Evolutionary conservation across 2,329 filamentous ascomycete species (phyloP), one percentile per base, ranked within the genome.

Genomic region (Monosporascus sp.): DNA sequence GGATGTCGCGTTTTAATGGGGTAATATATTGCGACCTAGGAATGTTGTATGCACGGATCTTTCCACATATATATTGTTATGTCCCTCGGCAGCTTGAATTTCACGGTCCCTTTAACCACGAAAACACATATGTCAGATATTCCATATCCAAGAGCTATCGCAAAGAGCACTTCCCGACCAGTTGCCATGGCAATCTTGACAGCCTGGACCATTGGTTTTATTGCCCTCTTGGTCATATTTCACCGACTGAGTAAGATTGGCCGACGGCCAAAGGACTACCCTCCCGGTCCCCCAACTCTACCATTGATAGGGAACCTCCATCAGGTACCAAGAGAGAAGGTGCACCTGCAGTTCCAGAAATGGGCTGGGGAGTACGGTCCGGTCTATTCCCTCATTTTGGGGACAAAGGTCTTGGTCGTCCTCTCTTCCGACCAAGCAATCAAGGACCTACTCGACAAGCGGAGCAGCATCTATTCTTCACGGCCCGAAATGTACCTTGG

Each of bases 361-460:
- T 82, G 79, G 79, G 76, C 78, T 0, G 57, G 73, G 6, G 68
- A 79, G 59, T 81, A 81, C 47, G 74, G 78, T 0, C 76, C 77
- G 0, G 61, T 82, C 0, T 81, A 77, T 60, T 76, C 72, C 0
- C 65, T 82, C 2, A 77, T 80, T 1, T 65, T 81, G 0, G 79
- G 79, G 1, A 74, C 74, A 0, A 71, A 74, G 41, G 65, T 69
- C 6, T 63, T 79, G 57, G 66, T 82, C 17, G 73, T 82, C 0
- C 62, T 82, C 0, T 74, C 70, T 0, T 72, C 70, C 1, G 71
- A 74, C 27, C 55, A 69, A 49, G 72, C 70, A 0, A 70, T 81
- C 35, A 79, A 77, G 49, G 78, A 82, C 6, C 60, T 82, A 4
- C 55, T 82, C 3, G 80, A 82, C 51, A 75, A 77, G 54, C 66